A percentile compares a stretch with the other conserved stretches of the same genome.
Evolutionary conservation across 495 filamentous ascomycete genomes (phyloP).

Genomic region (Aspergillus coremiiformis): DNA sequence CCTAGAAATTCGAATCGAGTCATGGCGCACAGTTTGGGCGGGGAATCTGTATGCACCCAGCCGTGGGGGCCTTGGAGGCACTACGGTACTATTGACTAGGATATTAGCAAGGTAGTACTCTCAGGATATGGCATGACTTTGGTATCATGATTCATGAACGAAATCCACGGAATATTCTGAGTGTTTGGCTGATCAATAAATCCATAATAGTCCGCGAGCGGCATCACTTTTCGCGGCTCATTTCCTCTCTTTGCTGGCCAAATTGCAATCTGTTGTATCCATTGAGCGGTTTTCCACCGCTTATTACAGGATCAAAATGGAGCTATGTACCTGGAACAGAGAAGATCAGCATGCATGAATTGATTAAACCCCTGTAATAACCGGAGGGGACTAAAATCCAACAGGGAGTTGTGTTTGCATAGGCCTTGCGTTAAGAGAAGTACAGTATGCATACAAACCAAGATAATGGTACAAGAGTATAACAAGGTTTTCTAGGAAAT

Average conservation of each 20-base stretch:
- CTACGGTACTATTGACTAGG: neutral
- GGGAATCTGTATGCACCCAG: neutral
- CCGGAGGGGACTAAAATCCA: neutral
- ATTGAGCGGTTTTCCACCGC: neutral
- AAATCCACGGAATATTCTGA: neutral
- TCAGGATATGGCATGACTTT: neutral
- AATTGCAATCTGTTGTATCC: neutral
- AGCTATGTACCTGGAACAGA: neutral
- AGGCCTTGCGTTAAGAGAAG: no score
- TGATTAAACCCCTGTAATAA: neutral
- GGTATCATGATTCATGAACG: no score
- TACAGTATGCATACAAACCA: no score
- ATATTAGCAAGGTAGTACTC: slow-evolving; percentile 11
- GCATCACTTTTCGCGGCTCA: neutral
- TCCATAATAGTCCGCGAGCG: neutral
- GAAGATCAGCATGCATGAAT: neutral
- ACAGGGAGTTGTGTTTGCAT: no score
- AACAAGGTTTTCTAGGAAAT: no score
- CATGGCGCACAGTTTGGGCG: slow-evolving; percentile 6
- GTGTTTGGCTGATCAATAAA: neutral
- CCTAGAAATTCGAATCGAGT: neutral
- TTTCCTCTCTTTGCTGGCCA: neutral
- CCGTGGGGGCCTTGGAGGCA: neutral
- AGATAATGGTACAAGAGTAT: no score
- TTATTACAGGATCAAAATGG: neutral